Evolutionary conservation across 2,329 filamentous ascomycete species (phyloP).

Genomic region (Aspergillus eucalypticola): DNA sequence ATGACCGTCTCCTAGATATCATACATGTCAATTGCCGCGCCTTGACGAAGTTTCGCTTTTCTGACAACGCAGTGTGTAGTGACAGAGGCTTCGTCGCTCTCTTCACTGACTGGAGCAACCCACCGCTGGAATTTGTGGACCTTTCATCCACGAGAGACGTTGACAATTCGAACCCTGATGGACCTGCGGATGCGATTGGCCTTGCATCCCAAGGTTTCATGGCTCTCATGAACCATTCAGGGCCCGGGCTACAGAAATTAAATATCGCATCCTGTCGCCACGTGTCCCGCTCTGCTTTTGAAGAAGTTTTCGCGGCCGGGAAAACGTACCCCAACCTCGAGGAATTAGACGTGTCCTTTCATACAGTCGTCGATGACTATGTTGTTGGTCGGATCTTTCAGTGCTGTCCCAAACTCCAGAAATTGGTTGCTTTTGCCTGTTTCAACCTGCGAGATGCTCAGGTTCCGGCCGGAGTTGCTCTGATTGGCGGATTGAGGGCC

Average conservation of each 20-base stretch:
- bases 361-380: constrained; percentile 47
- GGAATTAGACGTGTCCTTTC: constrained; percentile 75
- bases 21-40: constrained; percentile 69
- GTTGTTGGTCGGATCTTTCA: constrained; percentile 47
- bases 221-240: constrained; percentile 83
- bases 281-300: constrained; percentile 70
- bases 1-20: constrained; percentile 68
- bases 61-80: constrained; percentile 72
- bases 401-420: constrained; percentile 50
- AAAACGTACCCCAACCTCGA: constrained; percentile 67
- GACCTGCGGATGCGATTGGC: constrained; percentile 64
- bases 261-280: constrained; percentile 85
- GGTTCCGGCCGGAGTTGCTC: constrained; percentile 58
- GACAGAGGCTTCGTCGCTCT: constrained; percentile 72
- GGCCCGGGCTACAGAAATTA: constrained; percentile 62
- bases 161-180: constrained; percentile 68
- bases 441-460: constrained; percentile 59
- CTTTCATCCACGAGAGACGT: constrained; percentile 75
- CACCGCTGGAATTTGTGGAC: constrained; percentile 69
- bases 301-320: constrained; percentile 67
- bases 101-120: constrained; percentile 76
- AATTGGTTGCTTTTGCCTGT: constrained; percentile 64
- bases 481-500: constrained; percentile 61
- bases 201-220: constrained; percentile 74
- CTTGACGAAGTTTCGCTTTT: constrained; percentile 77